Base-by-base conservation (phyloP, 257 asterid genomes). In the Fraxinus pennsylvanica region DNA sequence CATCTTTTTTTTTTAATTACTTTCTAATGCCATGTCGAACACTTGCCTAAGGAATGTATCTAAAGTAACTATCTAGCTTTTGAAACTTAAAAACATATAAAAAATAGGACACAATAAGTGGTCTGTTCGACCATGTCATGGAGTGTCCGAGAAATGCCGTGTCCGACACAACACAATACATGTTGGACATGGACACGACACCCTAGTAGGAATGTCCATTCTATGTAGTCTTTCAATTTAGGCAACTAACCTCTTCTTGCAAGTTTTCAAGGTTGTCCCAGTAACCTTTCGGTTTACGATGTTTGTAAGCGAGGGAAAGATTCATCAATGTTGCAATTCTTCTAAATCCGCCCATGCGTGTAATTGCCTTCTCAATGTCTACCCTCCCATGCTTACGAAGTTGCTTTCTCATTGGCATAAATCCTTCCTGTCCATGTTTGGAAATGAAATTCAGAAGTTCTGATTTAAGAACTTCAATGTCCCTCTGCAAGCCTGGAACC, bases 391-490 rank as follows among this genome's bases (percentile, higher is more conserved):
- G 93, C 85, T 86, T 74, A 65, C 97, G 76, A 39, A 95, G 94
- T 76, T 92, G 98, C 87, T 95, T 95, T 82, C 99, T 86, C 99
- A 92, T 90, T 19, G 99, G 99, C 99, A 95, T 95, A 81, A 92
- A 95, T 68, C 99, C 99, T 87, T 91, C 94, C 76, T 92, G 96
- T 21, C 99, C 99, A 71, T 92, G 91, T 76, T 92, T 91, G 14
- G 89, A 89, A 61, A 95, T 91, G 87, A 95, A 95, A 69, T 76
- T 87, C 82, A 88, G 77, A 78, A 95, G 97, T 91, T 95, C 98
- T 3, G 90, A 78, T 83, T 89, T 92, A 29, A 95, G 98, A 84
- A 95, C 87, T 85, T 91, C 93, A 43, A 92, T 77, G 85, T 91
- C 93, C 84, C 91, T 91, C 88, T 95, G 98, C 86, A 95, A 77